phyloP scores from a whole-genome alignment of 176 grass and related monocot species.

The Paspalum vaginatum region DNA sequence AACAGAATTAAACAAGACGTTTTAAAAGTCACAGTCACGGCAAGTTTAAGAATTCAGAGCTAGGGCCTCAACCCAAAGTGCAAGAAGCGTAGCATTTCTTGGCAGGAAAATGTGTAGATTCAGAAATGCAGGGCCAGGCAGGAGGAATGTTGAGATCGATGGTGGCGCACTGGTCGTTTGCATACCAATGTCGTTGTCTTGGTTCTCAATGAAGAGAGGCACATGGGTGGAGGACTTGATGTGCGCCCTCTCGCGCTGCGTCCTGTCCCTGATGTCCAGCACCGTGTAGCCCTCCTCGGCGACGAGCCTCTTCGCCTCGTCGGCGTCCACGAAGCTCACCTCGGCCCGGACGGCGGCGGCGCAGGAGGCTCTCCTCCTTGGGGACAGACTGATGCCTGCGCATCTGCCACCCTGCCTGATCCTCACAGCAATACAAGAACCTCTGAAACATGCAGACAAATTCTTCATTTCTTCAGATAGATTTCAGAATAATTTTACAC shows the following conservation, averaged over 20 bases:
- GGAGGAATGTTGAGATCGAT: background rate
- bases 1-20: background rate
- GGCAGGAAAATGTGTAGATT: background rate
- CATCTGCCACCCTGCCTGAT: slow-evolving; percentile 20
- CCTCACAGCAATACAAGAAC: slow-evolving; percentile 43
- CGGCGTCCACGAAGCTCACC: slow-evolving; percentile 71
- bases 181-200: slow-evolving; percentile 80
- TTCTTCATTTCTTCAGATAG: too few relatives aligned
- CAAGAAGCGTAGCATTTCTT: background rate
- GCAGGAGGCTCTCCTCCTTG: slow-evolving; percentile 1
- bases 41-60: background rate
- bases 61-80: background rate
- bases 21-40: background rate
- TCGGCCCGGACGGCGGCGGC: slow-evolving; percentile 53
- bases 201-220: slow-evolving; percentile 80
- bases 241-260: slow-evolving; percentile 74
- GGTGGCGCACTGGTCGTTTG: background rate
- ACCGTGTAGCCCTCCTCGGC: slow-evolving; percentile 74
- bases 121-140: background rate
- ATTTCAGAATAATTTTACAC: background rate
- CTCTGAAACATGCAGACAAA: slow-evolving; percentile 16
- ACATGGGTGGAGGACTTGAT: slow-evolving; percentile 73
- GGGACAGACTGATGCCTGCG: slow-evolving; percentile 6
- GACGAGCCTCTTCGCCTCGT: slow-evolving; percentile 87
- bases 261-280: slow-evolving; percentile 81